Conservation (phyloP, 495 filamentous ascomycete genomes). For the Hypoxylon trugodes region DNA sequence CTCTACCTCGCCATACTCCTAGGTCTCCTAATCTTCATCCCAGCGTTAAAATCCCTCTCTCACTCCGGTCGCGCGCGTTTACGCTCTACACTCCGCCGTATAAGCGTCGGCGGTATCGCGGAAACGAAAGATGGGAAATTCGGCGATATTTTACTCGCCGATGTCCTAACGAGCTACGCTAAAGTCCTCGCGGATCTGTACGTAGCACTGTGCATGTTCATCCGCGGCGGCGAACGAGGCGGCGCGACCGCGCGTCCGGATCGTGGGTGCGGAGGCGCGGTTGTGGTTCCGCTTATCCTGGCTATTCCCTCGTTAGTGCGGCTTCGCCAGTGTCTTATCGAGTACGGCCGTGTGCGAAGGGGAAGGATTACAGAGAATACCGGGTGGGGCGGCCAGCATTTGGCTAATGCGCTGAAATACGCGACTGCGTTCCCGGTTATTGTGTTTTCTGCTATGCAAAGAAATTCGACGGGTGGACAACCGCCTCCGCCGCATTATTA, state of each 20-base stretch:
- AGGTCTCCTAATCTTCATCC: constrained; percentile 73
- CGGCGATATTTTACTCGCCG: constrained; percentile 91
- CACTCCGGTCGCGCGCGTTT: constrained; percentile 78
- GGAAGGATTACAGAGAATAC: constrained; percentile 53
- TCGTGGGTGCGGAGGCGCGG: constrained; percentile 76
- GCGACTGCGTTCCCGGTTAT: constrained; percentile 91
- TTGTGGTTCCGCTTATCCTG: constrained; percentile 81
- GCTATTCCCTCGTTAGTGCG: constrained; percentile 84
- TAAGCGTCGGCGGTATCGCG: constrained; percentile 82
- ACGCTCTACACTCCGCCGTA: constrained; percentile 72
- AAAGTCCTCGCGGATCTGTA: constrained; percentile 91
- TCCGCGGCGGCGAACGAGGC: constrained; percentile 59
- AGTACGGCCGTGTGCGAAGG: constrained; percentile 76
- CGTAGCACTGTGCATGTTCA: constrained; percentile 89
- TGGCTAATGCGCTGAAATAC: constrained; percentile 94
- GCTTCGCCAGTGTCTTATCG: constrained; percentile 89
- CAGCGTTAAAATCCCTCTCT: constrained; percentile 62
- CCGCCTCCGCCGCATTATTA: constrained; percentile 51
- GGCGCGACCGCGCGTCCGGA: constrained; percentile 83
- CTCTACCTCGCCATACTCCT: constrained; percentile 75
- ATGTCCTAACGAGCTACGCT: constrained; percentile 93
- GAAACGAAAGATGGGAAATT: constrained; percentile 86
- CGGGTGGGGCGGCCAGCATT: constrained; percentile 80
- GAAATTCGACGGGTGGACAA: constrained; percentile 65
- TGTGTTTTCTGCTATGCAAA: constrained; percentile 74